These are phyloP conservation scores for Cryphonectria carpinicola DNA, from an alignment of 2,329 filamentous ascomycete species.

Conservation along the genomic window DNA sequence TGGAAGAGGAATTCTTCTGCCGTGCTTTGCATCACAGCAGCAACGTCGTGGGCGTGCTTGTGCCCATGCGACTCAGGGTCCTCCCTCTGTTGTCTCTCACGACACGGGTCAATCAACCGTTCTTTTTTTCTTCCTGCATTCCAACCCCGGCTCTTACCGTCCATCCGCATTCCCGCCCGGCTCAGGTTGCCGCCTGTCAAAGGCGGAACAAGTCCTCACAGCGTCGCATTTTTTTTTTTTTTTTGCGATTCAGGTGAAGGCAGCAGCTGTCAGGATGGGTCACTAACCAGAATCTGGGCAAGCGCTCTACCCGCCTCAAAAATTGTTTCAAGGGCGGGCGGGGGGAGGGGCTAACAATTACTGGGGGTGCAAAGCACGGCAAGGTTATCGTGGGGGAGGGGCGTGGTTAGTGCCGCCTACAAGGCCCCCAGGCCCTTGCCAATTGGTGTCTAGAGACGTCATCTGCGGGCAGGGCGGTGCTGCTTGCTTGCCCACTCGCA, in stretches of 20 bases:
- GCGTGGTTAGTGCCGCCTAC: not conserved
- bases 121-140: not conserved
- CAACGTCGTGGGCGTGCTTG: not conserved
- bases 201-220: not conserved
- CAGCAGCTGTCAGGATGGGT: not conserved
- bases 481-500: not conserved
- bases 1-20: not conserved
- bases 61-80: not conserved
- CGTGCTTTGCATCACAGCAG: too few relatives aligned
- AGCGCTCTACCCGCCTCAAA: conserved; percentile 16
- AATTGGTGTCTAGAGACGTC: conserved; percentile 17
- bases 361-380: too few relatives aligned
- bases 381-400: conserved; percentile 5
- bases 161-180: not conserved
- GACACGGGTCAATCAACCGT: not conserved
- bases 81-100: not conserved
- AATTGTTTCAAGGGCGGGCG: conserved; percentile 8
- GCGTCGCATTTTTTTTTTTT: conserved; percentile 2
- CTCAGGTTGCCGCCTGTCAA: not conserved
- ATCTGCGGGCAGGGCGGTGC: not conserved
- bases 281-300: conserved; percentile 7
- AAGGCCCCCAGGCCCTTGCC: too few relatives aligned
- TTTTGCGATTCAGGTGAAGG: conserved; percentile 10
- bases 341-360: not conserved
- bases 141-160: not conserved